phyloP scores from a whole-genome alignment of 2,329 filamentous ascomycete species.

The Penicillium decumbens region DNA sequence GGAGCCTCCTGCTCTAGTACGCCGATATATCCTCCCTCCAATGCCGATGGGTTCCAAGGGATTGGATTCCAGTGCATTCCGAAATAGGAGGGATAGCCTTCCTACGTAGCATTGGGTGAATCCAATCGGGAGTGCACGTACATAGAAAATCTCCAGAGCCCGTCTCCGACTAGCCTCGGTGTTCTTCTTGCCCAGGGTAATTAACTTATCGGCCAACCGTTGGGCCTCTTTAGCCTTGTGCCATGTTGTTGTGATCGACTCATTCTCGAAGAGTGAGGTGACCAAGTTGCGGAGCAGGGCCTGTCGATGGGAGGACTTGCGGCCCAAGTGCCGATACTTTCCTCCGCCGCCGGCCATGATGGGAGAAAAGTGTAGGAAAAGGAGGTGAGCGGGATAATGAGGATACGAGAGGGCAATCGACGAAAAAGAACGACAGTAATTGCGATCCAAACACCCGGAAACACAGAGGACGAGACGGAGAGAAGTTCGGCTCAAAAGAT shows the following conservation, averaged over 20 bases:
- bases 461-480: not conserved
- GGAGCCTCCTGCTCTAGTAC: too few relatives aligned
- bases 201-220: constrained; percentile 84
- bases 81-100: not conserved
- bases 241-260: constrained; percentile 92
- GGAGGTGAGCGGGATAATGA: not conserved
- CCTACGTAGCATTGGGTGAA: not conserved
- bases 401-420: not conserved
- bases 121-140: constrained; percentile 47
- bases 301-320: constrained; percentile 79
- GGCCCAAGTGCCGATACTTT: constrained; percentile 85
- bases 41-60: not conserved
- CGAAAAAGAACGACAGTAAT: not conserved
- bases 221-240: constrained; percentile 97
- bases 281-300: constrained; percentile 93
- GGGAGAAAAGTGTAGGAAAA: constrained; percentile 1
- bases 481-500: constrained; percentile 27
- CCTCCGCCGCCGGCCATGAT: constrained; percentile 78
- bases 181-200: constrained; percentile 89
- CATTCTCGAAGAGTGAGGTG: constrained; percentile 87
- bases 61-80: not conserved
- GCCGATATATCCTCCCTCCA: not conserved
- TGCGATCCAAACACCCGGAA: not conserved
- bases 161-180: constrained; percentile 72
- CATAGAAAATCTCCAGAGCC: constrained; percentile 79